Evolutionary conservation across 2,329 filamentous ascomycete species (phyloP), one percentile per base, ranked within the genome.

Genomic region (Hypoxylon sp.): DNA sequence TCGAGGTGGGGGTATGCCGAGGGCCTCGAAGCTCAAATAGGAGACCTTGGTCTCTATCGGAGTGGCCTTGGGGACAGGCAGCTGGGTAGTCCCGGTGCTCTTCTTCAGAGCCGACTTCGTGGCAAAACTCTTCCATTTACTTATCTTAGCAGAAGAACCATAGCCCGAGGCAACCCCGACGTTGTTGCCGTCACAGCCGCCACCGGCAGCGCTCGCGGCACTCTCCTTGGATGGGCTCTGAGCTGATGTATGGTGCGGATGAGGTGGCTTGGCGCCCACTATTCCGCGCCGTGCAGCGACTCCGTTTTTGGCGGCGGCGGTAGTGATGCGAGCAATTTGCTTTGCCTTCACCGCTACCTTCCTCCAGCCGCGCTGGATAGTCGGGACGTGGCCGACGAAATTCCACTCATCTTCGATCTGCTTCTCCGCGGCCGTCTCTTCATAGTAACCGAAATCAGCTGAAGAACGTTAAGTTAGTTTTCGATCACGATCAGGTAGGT

Each of bases 401-500:
- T 11, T 57, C 54, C 54, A 57, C 5, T 24, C 53, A 8, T 57
- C 54, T 29, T 57, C 54, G 42, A 47, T 5, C 2, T 29, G 54
- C 26, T 47, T 35, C 42, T 57, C 54, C 26, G 24, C 11, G 54
- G 35, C n/a, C 17, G 10, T 11, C 4, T 57, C 22, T 5, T 57
- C 54, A 17, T 46, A 24, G 39, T 31, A 57, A 26, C 33, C 54
- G n/a, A 47, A 8, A 31, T 42, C 29, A 35, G 22, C 54, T 57
- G 5, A 9, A 3, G 5, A n/a, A 8, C 14, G 22, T 47, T 11
- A 17, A 14, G 29, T 57, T 47, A 57, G 39, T 8, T 19, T 37
- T 22, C 5, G 19, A 22, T 22, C 19, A 22, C 19, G 19, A 19
- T 24, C 10, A 17, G 3, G 24, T 17, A 50, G 19, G 19, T 33